Evolutionary conservation across 345 rosid genomes (phyloP), one percentile per base, ranked within the genome.

Genomic region (Citropsis articulata): DNA sequence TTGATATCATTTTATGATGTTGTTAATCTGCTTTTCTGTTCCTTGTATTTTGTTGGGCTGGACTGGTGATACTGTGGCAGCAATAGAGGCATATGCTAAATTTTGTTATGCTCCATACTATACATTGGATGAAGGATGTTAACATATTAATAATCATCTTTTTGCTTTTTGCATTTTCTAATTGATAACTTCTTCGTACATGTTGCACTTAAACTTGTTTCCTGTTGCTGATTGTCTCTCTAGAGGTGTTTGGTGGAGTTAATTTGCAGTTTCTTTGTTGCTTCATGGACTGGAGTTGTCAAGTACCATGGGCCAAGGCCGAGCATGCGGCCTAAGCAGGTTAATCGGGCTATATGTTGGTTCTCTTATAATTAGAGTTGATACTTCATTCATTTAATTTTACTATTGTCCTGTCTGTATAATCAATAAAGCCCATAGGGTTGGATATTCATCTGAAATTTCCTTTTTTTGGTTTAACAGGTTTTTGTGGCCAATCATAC

Each of bases 401-500:
- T 70, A 18, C 70, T 55, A 65, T n/a, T 24, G 25, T 57, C 48
- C 28, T 24, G n/a, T 28, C 56, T 69, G 24, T n/a, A 6, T 30
- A 71, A 16, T 27, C 14, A 12, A 7, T 38, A 50, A 38, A 67
- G 5, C 30, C 36, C 45, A 3, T 33, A 21, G 60, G 42, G 24
- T 75, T 28, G 61, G 42, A 55, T 69, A 27, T 45, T 48, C 74
- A 69, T 71, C 50, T 62, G 24, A 66, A 66, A 38, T 64, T 63
- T 70, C 63, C 25, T 82, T 66, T 82, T 81, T 48, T 28, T 85
- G 80, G 40, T 77, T 63, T 69, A 75, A 71, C 96, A 97, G 98
- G 98, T 93, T 61, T 97, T 84, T 85, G 99, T 94, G 72, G 98
- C 97, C 87, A 94, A 97, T 83, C 99, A 97, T 83, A 97, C 99